phyloP scores from a whole-genome alignment of 768 basidiomycete genomes.

The Macrolepiota albuminosa region DNA sequence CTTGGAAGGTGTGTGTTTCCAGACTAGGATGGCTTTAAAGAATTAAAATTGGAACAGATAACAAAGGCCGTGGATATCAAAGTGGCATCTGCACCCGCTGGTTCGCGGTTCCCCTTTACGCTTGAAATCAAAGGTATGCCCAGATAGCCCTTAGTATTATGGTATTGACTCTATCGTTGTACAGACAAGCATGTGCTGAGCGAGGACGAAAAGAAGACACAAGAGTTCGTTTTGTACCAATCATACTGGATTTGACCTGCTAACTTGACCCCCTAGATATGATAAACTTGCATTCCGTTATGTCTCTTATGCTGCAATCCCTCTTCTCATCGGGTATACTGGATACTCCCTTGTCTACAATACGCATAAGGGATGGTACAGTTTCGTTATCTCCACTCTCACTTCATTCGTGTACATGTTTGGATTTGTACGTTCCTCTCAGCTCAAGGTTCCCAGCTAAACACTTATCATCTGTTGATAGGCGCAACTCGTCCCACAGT shows the following conservation, averaged over 20 bases:
- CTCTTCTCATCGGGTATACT: constrained; percentile 71
- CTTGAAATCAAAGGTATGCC: constrained; percentile 72
- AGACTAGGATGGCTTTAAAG: background rate
- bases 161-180: background rate
- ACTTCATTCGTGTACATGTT: constrained; percentile 96
- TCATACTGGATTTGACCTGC: background rate
- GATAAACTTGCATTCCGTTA: constrained; percentile 93
- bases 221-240: constrained; percentile 56
- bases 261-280: constrained; percentile 44
- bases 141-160: constrained; percentile 5
- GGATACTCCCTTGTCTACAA: constrained; percentile 79
- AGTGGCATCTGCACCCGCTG: constrained; percentile 54
- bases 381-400: constrained; percentile 88
- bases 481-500: constrained; percentile 82
- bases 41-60: constrained; percentile 42
- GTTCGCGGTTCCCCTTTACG: constrained; percentile 71
- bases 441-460: background rate
- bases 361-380: constrained; percentile 93
- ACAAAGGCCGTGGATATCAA: constrained; percentile 89
- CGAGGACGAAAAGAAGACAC: constrained; percentile 97
- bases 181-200: constrained; percentile 93
- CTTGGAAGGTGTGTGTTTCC: constrained; percentile 73
- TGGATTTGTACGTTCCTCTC: constrained; percentile 78
- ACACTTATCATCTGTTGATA: constrained; percentile 21
- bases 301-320: constrained; percentile 86